Base-by-base conservation (phyloP, 192 early-diverging fungal species). In the Umbelopsis sp. region DNA sequence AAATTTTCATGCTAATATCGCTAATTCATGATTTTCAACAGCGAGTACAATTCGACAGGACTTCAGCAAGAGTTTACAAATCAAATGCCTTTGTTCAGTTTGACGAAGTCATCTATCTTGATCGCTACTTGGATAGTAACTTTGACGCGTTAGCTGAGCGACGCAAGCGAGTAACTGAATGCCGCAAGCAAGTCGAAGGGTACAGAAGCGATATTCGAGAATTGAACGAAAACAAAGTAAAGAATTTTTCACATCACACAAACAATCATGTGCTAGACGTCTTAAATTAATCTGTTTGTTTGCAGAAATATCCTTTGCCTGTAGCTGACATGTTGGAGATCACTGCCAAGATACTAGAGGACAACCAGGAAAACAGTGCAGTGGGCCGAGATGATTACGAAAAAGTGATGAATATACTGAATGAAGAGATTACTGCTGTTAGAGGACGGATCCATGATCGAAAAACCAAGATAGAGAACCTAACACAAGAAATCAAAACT, bases 11-110 rank as follows among this genome's bases (percentile, higher is more conserved):
- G 41, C 13, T 45, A 7, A 18, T 1, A 20, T 41, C 5, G 12
- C 48, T 49, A 58, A 20, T 27, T 47, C 22, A 23, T 25, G 27
- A 23, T 64, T 23, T 49, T 35, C 20, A 3, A 51, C 68, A 88
- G 82, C 78, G 91, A 2, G 88, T 90, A 12, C 90, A 91, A 78
- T 93, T 87, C 67, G 85, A 91, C 71, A 74, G 84, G 37, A 41
- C 72, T 0, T 84, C 82, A 3, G 70, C 86, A 51, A 76, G 78
- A 18, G 77, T 88, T 2, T 91, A 87, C 78, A 93, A 93, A 70
- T 85, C 87, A 12, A 86, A 91, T 78, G 87, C 90, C 46, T 88
- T 78, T n/a, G 53, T 93, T 37, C 49, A 82, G 11, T 81, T 93
- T 46, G 86, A 89, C 7, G 82, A 84, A 44, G 75, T 77, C 2